Base-by-base conservation (phyloP, 2,329 filamentous ascomycete species). In the Sporothrix dimorphospora region DNA sequence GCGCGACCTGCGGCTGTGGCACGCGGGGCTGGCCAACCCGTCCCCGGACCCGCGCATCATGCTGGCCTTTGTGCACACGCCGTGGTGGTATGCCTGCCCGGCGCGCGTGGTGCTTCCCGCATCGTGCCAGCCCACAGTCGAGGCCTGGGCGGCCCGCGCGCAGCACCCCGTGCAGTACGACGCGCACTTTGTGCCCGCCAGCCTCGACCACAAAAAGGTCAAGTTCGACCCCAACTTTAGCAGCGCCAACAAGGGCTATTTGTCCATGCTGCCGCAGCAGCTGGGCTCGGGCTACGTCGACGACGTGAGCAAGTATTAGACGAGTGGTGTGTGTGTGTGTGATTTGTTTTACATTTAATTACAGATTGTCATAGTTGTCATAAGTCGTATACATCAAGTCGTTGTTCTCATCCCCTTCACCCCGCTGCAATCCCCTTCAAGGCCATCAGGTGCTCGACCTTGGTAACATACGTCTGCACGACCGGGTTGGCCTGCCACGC, bases 1-100 rank as follows among this genome's bases (percentile, higher is more conserved):
- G 57, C 79, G 84, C 6, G 84, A 86, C 73, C 76, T 86, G 59
- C 78, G 84, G 6, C 78, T 86, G 45, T 86, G 84, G 84, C 84
- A 86, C 78, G 83, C 83, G 8, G 84, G 84, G 0, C 83, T 82
- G 79, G 82, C 84, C 24, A 86, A 86, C 76, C 74, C 77, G 49
- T 80, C 80, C 2, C 72, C 79, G 19, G 78, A 81, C 1, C 80
- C 81, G 24, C 78, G 85, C 55, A 81, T 86, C 27, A 86, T 86
- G 84, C 79, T 78, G 19, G 79, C 78, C 27, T 78, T 79, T 70
- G 77, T 82, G 7, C 77, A 80, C 73, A 82, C 82, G 74, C 78
- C 82, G 2, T 76, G 74, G 19, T 84, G 82, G 79, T 81, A 80
- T 63, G 72, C 80, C 42, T 81, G 78, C 47, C 71, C 71, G 11